Evolutionary conservation across 2,329 filamentous ascomycete species (phyloP).

Genomic region (Sclerotinia nivalis): DNA sequence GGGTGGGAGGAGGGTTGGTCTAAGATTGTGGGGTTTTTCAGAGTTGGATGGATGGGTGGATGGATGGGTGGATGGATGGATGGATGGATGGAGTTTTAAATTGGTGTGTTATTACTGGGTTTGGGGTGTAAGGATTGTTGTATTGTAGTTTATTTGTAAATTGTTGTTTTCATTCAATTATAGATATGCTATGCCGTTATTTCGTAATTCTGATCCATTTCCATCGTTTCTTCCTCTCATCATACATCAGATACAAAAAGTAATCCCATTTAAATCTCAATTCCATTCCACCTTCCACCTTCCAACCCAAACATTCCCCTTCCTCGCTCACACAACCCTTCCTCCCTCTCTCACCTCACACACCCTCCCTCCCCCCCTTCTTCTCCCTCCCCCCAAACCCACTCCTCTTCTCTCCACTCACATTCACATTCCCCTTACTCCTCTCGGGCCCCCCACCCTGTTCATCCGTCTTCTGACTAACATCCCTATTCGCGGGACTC

Average conservation of each 20-base stretch:
- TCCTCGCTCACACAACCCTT: slow-evolving; percentile 39
- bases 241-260: background rate
- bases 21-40: background rate
- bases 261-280: background rate
- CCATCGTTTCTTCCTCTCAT: background rate
- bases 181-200: background rate
- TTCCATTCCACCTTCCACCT: no score
- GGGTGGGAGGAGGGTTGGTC: background rate
- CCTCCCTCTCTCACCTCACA: slow-evolving; percentile 49
- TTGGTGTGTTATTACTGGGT: background rate
- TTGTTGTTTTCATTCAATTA: no score
- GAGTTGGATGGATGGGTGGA: background rate
- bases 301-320: slow-evolving; percentile 26
- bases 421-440: slow-evolving; percentile 44
- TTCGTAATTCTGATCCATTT: background rate
- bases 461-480: slow-evolving; percentile 51
- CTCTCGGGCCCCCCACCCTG: slow-evolving; percentile 52
- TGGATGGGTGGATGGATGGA: background rate
- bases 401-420: slow-evolving; percentile 42
- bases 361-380: slow-evolving; percentile 45
- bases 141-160: no score
- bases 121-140: no score
- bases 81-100: background rate
- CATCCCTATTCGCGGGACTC: slow-evolving; percentile 60
- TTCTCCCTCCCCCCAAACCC: slow-evolving; percentile 49